A percentile compares a stretch with the other conserved stretches of the same genome.
Conservation (phyloP, 2,329 filamentous ascomycete genomes). For the Gnomoniopsis sp. region DNA sequence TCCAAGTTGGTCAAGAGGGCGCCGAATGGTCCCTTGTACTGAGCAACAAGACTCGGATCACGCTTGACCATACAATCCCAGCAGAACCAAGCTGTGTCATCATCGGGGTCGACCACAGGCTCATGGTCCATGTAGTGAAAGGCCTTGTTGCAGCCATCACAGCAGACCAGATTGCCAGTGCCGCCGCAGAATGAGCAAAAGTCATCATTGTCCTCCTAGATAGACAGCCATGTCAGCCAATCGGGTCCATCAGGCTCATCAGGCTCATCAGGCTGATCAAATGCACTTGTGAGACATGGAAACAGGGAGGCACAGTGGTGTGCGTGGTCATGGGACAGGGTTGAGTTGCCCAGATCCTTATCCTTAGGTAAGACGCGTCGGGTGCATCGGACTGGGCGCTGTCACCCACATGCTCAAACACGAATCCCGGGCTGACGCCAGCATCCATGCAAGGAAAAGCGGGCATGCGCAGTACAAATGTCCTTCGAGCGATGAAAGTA, state of each 20-base stretch:
- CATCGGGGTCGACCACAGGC: slow-evolving; percentile 67
- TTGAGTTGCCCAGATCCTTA: slow-evolving; percentile 10
- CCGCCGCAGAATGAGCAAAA: slow-evolving; percentile 83
- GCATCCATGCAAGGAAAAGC: slow-evolving; percentile 4
- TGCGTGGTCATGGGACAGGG: slow-evolving; percentile 15
- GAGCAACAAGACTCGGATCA: slow-evolving; percentile 42
- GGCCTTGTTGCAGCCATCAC: slow-evolving; percentile 84
- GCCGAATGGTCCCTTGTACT: slow-evolving; percentile 56
- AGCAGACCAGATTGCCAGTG: slow-evolving; percentile 83
- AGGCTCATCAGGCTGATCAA: slow-evolving; percentile 7
- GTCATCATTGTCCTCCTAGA: slow-evolving; percentile 76
- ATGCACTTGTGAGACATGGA: slow-evolving; percentile 15
- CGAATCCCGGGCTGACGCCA: slow-evolving; percentile 12
- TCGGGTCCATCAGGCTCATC: slow-evolving; percentile 5
- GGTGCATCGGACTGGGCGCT: slow-evolving; percentile 10
- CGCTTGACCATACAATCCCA: slow-evolving; percentile 60
- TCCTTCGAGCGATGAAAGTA: background rate
- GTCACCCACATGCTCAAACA: slow-evolving; percentile 11
- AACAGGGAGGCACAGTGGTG: slow-evolving; percentile 14
- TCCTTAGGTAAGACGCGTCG: slow-evolving; percentile 9
- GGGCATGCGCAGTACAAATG: background rate
- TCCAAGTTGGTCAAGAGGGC: slow-evolving; percentile 63
- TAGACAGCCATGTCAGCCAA: slow-evolving; percentile 11
- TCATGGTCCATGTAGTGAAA: slow-evolving; percentile 90
- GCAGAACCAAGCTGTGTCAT: slow-evolving; percentile 68